Conservation (phyloP, 345 rosid species). For the Aurinia saxatilis region DNA sequence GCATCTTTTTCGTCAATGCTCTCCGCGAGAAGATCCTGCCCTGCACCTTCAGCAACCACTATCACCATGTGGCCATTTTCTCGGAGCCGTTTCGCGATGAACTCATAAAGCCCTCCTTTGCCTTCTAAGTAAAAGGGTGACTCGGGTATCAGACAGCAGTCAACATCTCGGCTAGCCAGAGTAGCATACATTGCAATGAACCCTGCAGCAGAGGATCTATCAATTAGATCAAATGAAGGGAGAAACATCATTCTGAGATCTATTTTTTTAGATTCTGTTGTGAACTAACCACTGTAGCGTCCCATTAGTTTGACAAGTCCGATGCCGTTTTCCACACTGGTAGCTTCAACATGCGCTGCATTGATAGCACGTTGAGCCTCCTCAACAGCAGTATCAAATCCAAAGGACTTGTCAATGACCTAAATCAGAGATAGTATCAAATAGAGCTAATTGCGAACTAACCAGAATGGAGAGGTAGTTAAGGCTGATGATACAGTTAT, state of each 20-base stretch:
- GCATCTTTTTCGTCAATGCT: constrained; percentile 54
- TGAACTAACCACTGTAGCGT: constrained; percentile 65
- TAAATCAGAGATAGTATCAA: constrained; percentile 27
- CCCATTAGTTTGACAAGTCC: constrained; percentile 96
- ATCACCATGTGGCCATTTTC: constrained; percentile 87
- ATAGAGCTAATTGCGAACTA: background rate
- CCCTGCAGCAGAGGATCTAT: constrained; percentile 32
- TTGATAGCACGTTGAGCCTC: constrained; percentile 95
- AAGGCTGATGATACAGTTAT: background rate
- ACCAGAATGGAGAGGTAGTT: background rate
- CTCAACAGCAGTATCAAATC: constrained; percentile 91
- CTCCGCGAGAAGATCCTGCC: constrained; percentile 66
- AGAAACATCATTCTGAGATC: background rate
- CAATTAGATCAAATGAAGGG: background rate
- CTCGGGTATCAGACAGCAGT: constrained; percentile 93
- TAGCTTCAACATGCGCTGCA: constrained; percentile 91
- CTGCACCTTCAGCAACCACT: constrained; percentile 89
- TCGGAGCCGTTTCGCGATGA: constrained; percentile 49
- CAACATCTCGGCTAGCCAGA: constrained; percentile 86
- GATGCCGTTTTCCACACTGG: constrained; percentile 65
- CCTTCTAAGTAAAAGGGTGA: constrained; percentile 91
- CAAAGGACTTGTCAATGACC: constrained; percentile 93
- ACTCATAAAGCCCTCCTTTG: constrained; percentile 73
- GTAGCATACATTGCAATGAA: constrained; percentile 77
- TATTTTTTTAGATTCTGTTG: background rate